Evolutionary conservation across 305 asterid genomes (phyloP).

Genomic region (Fraxinus paxiana): DNA sequence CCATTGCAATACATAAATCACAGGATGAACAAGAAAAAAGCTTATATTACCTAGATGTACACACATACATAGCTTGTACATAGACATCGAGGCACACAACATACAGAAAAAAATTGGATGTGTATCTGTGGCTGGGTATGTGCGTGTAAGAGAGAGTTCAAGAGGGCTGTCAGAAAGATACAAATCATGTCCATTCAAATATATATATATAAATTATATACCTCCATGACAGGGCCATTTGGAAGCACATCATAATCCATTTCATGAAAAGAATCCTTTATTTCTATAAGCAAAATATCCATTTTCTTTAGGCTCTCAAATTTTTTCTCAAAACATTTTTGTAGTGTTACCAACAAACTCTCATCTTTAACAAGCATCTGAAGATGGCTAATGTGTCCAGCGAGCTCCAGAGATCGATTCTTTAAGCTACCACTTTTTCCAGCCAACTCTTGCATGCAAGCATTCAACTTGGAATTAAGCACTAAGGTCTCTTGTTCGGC

Average conservation of each 20-base stretch:
- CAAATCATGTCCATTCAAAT: neutral
- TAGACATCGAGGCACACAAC: neutral
- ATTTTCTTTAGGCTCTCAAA: constrained; percentile 34
- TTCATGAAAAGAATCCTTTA: constrained; percentile 24
- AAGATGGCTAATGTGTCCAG: constrained; percentile 53
- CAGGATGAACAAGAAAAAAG: neutral
- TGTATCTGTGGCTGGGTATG: neutral
- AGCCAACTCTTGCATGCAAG: constrained; percentile 71
- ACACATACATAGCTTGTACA: neutral
- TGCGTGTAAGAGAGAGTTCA: neutral
- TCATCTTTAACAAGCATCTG: constrained; percentile 42
- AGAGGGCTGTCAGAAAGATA: neutral
- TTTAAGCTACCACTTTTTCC: constrained; percentile 53
- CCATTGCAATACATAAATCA: constrained; percentile 12
- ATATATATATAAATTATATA: constrained; percentile 13
- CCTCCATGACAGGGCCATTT: constrained; percentile 32
- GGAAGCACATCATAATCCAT: constrained; percentile 29
- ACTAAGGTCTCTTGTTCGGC: constrained; percentile 49
- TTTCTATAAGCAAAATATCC: constrained; percentile 36
- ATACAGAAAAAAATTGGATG: neutral
- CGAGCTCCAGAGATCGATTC: constrained; percentile 50
- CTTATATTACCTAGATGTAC: neutral
- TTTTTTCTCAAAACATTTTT: constrained; percentile 32
- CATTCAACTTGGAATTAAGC: constrained; percentile 58
- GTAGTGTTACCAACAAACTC: constrained; percentile 24